A percentile compares a stretch with the other conserved stretches of the same genome.
phyloP scores from a whole-genome alignment of 805 yeast genomes.

The Lipomyces chichibuensis region DNA sequence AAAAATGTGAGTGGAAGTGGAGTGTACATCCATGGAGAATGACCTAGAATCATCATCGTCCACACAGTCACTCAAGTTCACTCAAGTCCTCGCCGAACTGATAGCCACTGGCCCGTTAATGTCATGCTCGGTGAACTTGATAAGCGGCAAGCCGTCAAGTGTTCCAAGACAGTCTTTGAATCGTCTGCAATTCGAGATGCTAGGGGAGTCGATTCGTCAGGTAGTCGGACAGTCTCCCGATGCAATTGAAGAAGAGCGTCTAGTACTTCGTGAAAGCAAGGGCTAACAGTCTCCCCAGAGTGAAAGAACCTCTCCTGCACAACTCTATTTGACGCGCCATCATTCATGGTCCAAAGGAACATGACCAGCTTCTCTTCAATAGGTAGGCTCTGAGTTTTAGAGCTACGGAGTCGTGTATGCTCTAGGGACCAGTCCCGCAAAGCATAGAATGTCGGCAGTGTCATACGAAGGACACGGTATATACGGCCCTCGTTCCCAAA shows the following conservation, averaged over 20 bases:
- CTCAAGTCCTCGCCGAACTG: neutral
- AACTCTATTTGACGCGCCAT: neutral
- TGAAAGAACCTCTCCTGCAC: neutral
- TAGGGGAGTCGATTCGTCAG: neutral
- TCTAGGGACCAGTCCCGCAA: neutral
- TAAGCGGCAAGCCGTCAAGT: neutral
- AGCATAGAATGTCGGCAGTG: neutral
- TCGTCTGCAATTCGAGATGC: slow-evolving; percentile 1
- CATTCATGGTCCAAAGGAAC: slow-evolving; percentile 1
- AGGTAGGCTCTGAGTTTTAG: neutral
- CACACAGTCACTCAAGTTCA: neutral
- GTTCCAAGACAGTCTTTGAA: neutral
- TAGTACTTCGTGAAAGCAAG: neutral
- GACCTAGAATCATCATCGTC: neutral
- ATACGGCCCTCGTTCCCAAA: neutral
- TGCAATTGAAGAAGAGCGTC: neutral
- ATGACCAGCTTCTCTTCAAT: neutral
- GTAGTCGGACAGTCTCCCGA: neutral
- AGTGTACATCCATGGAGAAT: too few relatives aligned
- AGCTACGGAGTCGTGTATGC: neutral
- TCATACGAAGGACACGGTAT: neutral
- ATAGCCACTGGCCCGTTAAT: neutral
- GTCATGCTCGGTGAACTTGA: too few relatives aligned
- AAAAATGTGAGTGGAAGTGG: too few relatives aligned
- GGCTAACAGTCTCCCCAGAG: neutral